Evolutionary conservation across 2,329 filamentous ascomycete species (phyloP).

Genomic region (Cordyceps cateniannulata): DNA sequence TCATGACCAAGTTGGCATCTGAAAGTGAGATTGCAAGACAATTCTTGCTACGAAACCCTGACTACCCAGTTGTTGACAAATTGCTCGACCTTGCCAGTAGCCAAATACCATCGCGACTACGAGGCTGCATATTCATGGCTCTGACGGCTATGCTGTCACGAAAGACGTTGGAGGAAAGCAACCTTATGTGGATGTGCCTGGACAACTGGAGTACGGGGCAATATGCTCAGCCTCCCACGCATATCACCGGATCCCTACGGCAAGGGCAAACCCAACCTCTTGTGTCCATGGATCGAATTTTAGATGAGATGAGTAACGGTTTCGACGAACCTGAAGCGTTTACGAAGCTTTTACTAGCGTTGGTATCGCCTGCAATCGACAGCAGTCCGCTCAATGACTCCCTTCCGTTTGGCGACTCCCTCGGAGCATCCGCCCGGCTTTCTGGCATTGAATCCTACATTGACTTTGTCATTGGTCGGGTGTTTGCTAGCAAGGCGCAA

Average conservation of each 20-base stretch:
- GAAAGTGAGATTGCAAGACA: slow-evolving; percentile 66
- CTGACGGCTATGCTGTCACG: slow-evolving; percentile 68
- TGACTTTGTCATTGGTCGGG: slow-evolving; percentile 78
- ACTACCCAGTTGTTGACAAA: slow-evolving; percentile 63
- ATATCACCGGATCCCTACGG: slow-evolving; percentile 27
- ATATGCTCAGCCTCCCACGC: slow-evolving; percentile 30
- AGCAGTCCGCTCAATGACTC: slow-evolving; percentile 61
- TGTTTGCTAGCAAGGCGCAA: slow-evolving; percentile 62
- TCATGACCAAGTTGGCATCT: slow-evolving; percentile 74
- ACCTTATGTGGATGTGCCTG: slow-evolving; percentile 71
- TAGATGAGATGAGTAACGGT: slow-evolving; percentile 66
- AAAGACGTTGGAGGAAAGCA: slow-evolving; percentile 61
- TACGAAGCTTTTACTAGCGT: slow-evolving; percentile 65
- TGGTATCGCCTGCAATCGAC: slow-evolving; percentile 61
- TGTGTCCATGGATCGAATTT: slow-evolving; percentile 55
- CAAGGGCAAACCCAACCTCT: slow-evolving; percentile 28
- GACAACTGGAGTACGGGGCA: slow-evolving; percentile 72
- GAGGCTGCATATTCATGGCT: slow-evolving; percentile 77
- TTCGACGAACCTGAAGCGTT: slow-evolving; percentile 86
- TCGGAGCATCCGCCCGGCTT: slow-evolving; percentile 68
- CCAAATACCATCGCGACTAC: slow-evolving; percentile 66
- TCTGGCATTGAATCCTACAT: slow-evolving; percentile 88
- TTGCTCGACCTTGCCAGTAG: slow-evolving; percentile 75
- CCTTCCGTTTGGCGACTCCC: slow-evolving; percentile 78
- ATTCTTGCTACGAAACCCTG: slow-evolving; percentile 63